Evolutionary conservation across 306 rosid genomes (phyloP).

Genomic region (Parietaria judaica): DNA sequence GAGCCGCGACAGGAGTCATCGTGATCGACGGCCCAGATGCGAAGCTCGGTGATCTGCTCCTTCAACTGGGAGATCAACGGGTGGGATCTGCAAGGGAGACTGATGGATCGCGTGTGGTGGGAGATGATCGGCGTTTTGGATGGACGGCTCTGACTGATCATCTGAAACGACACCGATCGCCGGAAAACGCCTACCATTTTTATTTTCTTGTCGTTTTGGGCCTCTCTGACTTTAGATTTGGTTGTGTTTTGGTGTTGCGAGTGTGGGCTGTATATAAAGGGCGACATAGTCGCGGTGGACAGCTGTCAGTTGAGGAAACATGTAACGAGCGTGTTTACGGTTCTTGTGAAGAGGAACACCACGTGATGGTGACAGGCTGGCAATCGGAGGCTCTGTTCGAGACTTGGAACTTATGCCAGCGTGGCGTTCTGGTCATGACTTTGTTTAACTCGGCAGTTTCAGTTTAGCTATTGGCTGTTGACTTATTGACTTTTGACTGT

Average conservation of each 20-base stretch:
- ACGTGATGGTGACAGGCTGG: constrained; percentile 40
- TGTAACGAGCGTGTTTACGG: constrained; percentile 18
- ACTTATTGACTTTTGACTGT: background rate
- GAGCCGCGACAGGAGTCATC: background rate
- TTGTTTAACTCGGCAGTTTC: no score
- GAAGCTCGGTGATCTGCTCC: constrained; percentile 39
- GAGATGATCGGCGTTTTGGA: constrained; percentile 34
- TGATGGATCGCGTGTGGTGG: constrained; percentile 70
- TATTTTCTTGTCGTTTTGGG: background rate
- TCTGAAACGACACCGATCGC: constrained; percentile 22
- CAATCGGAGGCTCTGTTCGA: background rate
- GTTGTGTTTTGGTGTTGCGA: background rate
- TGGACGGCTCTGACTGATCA: constrained; percentile 36
- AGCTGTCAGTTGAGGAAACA: constrained; percentile 25
- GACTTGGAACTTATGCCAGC: background rate
- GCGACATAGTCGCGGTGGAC: constrained; percentile 17
- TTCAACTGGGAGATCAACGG: constrained; percentile 71
- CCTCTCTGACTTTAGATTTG: no score
- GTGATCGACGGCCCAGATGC: constrained; percentile 17
- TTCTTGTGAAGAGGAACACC: constrained; percentile 22
- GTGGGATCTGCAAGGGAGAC: constrained; percentile 90
- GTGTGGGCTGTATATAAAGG: background rate
- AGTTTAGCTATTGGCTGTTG: no score
- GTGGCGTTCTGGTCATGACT: background rate
- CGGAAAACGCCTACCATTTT: constrained; percentile 78